Evolutionary conservation across 1,284 basidiomycete species (phyloP).

Genomic region (Dichomitus squalens): DNA sequence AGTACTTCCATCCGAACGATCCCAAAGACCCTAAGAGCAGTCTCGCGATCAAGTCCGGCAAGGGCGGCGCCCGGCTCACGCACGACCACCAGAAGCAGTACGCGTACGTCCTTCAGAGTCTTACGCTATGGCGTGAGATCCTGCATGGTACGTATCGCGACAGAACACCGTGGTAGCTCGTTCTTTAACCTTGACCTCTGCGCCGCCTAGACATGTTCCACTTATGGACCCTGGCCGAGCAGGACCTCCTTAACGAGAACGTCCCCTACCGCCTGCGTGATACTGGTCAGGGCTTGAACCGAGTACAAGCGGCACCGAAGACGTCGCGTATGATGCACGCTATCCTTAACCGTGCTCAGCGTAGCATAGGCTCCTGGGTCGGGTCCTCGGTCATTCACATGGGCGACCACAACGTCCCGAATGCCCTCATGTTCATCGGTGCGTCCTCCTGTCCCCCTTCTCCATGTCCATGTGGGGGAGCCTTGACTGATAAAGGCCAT

Average conservation of each 20-base stretch:
- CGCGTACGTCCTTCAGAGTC: constrained; percentile 78
- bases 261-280: constrained; percentile 76
- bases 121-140: constrained; percentile 83
- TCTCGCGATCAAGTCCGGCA: constrained; percentile 77
- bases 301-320: constrained; percentile 81
- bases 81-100: constrained; percentile 84
- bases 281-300: constrained; percentile 82
- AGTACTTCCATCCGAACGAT: constrained; percentile 73
- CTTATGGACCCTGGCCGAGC: constrained; percentile 77
- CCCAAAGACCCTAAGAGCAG: constrained; percentile 62
- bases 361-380: constrained; percentile 78
- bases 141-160: constrained; percentile 60
- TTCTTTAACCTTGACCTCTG: neutral
- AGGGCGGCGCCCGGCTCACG: constrained; percentile 72
- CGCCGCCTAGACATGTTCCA: constrained; percentile 73
- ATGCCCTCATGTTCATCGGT: constrained; percentile 81
- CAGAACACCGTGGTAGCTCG: no score
- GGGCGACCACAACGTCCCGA: constrained; percentile 86
- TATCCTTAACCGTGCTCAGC: constrained; percentile 78
- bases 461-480: neutral
- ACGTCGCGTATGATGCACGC: constrained; percentile 84
- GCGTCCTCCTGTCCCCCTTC: constrained; percentile 17
- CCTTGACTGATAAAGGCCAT: neutral
- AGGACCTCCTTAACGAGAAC: constrained; percentile 74
- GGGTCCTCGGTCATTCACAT: constrained; percentile 61